phyloP scores from a whole-genome alignment of 495 filamentous ascomycete species.

The Aspergillus egyptiacus region DNA sequence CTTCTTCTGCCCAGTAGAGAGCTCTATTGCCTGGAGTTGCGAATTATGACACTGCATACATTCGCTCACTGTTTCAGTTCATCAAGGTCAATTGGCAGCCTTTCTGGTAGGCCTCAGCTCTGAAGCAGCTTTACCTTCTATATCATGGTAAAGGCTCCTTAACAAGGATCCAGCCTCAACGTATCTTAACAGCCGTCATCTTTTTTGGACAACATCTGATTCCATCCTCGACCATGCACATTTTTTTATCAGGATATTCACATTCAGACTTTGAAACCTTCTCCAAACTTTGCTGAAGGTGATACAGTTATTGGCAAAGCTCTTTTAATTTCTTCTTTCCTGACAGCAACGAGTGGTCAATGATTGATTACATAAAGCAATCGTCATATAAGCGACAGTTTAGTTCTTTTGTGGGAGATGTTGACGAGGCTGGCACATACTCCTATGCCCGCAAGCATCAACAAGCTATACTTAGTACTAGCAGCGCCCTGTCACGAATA shows the following conservation, averaged over 20 bases:
- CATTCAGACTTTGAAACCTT: too few relatives aligned
- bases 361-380: slow-evolving; percentile 1
- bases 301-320: too few relatives aligned
- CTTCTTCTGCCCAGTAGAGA: background rate
- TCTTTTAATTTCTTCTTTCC: too few relatives aligned
- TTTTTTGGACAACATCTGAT: background rate
- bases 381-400: too few relatives aligned
- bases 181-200: background rate
- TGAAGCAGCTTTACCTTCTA: too few relatives aligned
- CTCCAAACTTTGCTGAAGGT: too few relatives aligned
- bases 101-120: slow-evolving; percentile 6
- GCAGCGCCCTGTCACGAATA: too few relatives aligned
- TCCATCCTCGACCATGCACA: background rate
- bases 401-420: too few relatives aligned
- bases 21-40: background rate
- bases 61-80: background rate
- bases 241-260: background rate
- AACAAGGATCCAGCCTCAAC: slow-evolving; percentile 5
- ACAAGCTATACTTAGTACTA: too few relatives aligned
- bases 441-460: too few relatives aligned
- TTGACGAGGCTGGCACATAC: too few relatives aligned
- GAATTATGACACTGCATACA: background rate
- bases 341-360: too few relatives aligned
- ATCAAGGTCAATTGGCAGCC: slow-evolving; percentile 5
- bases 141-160: background rate